Conservation (phyloP, 164 flowering plant species). For the Dillenia suffruticosa region DNA sequence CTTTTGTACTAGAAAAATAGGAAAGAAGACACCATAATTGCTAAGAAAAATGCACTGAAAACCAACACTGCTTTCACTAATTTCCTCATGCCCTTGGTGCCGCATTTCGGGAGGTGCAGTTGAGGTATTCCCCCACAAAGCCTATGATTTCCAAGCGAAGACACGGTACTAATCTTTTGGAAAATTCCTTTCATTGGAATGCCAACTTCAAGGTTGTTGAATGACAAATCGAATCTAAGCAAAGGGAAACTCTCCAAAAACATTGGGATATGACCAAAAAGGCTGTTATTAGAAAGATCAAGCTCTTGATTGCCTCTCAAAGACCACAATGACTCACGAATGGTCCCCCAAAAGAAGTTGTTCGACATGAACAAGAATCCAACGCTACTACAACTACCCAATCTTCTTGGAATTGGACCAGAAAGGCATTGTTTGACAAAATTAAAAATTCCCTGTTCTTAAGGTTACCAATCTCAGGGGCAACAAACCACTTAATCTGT, state of each 20-base stretch:
- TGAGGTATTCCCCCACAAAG: slow-evolving; percentile 8
- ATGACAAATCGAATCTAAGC: slow-evolving; percentile 8
- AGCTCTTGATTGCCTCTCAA: too few relatives aligned
- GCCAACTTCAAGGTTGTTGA: slow-evolving; percentile 10
- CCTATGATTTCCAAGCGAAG: slow-evolving; percentile 1
- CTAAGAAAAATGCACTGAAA: too few relatives aligned
- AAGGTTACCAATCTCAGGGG: slow-evolving; percentile 14
- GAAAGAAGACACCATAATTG: background rate
- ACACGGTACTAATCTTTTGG: background rate
- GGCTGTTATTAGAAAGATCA: slow-evolving; percentile 6
- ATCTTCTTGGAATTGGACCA: slow-evolving; percentile 20
- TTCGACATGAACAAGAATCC: background rate
- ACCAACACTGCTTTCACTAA: background rate
- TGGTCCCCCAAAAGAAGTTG: slow-evolving; percentile 6
- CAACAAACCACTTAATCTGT: slow-evolving; percentile 18
- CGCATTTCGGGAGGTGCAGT: slow-evolving; percentile 1
- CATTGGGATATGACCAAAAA: background rate
- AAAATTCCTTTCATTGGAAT: slow-evolving; percentile 11
- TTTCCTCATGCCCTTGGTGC: background rate
- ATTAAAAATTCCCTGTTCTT: slow-evolving; percentile 1
- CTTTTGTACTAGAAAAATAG: background rate
- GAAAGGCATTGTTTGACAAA: slow-evolving; percentile 15
- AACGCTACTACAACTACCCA: slow-evolving; percentile 13
- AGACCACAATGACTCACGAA: too few relatives aligned
- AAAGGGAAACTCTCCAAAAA: slow-evolving; percentile 1